Evolutionary conservation across 2,329 filamentous ascomycete species (phyloP), one percentile per base, ranked within the genome.

Genomic region (Cladosporium velox): DNA sequence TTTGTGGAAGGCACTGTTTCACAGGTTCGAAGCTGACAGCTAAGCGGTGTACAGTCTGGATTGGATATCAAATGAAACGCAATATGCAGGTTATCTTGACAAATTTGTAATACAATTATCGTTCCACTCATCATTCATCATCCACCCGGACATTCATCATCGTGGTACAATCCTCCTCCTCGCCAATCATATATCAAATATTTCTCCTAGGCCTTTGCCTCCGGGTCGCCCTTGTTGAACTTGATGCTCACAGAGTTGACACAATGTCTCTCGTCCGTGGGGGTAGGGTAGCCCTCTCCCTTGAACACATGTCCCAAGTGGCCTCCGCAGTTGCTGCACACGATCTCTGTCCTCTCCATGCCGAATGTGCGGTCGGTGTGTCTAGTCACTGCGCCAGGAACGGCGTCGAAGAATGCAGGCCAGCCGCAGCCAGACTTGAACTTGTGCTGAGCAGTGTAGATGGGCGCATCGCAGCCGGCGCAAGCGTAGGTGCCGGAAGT

Each of bases 351-450:
- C 71, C 95, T 85, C 75, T 84, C 77, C 91, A 97, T 96, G 57
- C 94, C 94, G 61, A 93, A 85, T 0, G 88, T 83, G 58, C 80
- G 82, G 78, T 99, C 95, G 69, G 88, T 87, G 74, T 94, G 90
- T 68, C 94, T 85, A 41, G 87, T 91, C 14, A 99, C 92, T 0
- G 94, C 94, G 2, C 93, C 93, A 0, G 95, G 94, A 61, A 99
- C 87, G 70, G 90, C 94, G 79, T 99, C 95, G 77, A 94, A 99
- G 81, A 98, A 99, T 14, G 95, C 95, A 0, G 95, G 95, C 95
- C 95, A 99, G 68, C 95, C 95, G 79, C 95, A 99, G 51, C 93
- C 92, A 21, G 91, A 96, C 79, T 91, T 91, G 86, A 99, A 99
- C 79, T 99, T 99, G 81, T 97, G 93, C 69, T 86, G 86, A 32